A percentile compares a stretch with the other conserved stretches of the same genome.
Conservation (phyloP, 2,329 filamentous ascomycete species). For the Geosmithia morbida region DNA sequence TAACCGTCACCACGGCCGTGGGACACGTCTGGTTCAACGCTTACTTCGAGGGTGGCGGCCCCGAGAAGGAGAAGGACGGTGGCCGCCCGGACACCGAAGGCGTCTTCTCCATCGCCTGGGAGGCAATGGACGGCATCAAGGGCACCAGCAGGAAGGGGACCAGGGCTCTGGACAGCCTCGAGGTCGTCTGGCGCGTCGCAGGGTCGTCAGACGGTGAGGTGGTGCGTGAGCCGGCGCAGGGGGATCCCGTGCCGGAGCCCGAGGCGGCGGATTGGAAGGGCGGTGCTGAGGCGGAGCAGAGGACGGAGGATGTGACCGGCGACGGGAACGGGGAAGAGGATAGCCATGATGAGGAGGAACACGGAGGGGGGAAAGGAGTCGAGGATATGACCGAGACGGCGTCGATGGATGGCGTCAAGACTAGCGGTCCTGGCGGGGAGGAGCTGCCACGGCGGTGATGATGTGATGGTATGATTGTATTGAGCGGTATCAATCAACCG, state of each 20-base stretch:
- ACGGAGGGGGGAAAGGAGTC: slow-evolving; percentile 1
- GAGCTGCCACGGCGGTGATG: slow-evolving; percentile 8
- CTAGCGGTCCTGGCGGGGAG: slow-evolving; percentile 20
- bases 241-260: slow-evolving; percentile 57
- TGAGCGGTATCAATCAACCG: too few relatives aligned
- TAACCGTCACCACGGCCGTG: slow-evolving; percentile 83
- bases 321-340: neutral
- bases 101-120: slow-evolving; percentile 44
- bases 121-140: slow-evolving; percentile 84
- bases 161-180: slow-evolving; percentile 64
- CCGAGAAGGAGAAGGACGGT: slow-evolving; percentile 44
- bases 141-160: slow-evolving; percentile 73
- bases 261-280: slow-evolving; percentile 64
- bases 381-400: slow-evolving; percentile 5
- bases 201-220: slow-evolving; percentile 9
- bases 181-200: slow-evolving; percentile 64
- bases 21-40: slow-evolving; percentile 96
- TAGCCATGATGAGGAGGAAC: too few relatives aligned
- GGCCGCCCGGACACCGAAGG: slow-evolving; percentile 47
- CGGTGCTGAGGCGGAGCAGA: slow-evolving; percentile 53
- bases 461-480: neutral
- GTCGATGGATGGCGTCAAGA: slow-evolving; percentile 17
- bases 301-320: slow-evolving; percentile 40
- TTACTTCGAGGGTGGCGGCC: slow-evolving; percentile 75
- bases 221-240: slow-evolving; percentile 47